Conservation (phyloP, 805 yeast species). For the Saccharomycopsis sp. region DNA sequence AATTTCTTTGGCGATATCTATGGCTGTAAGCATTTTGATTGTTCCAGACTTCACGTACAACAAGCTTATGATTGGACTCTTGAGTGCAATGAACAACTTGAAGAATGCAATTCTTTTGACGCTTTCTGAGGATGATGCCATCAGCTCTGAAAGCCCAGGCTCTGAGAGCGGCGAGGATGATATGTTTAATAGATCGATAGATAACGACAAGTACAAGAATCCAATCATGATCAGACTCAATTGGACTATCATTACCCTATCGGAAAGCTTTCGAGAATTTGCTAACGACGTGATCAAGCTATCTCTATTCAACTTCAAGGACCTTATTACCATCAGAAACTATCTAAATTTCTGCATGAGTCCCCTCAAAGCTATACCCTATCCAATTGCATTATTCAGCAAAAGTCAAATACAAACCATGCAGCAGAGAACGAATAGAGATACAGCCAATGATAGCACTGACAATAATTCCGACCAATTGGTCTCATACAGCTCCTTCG, state of each 20-base stretch:
- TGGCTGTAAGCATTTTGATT: neutral
- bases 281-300: slow-evolving; percentile 33
- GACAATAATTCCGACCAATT: neutral
- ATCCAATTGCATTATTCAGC: slow-evolving; percentile 23
- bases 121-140: neutral
- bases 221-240: slow-evolving; percentile 27
- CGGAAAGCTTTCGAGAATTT: slow-evolving; percentile 39
- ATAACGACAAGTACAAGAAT: slow-evolving; percentile 5
- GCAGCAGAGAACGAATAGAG: neutral
- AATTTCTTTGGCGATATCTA: slow-evolving; percentile 1
- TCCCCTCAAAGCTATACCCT: slow-evolving; percentile 37
- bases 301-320: slow-evolving; percentile 29
- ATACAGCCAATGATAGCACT: neutral
- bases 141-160: neutral
- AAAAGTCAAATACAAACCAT: slow-evolving; percentile 18
- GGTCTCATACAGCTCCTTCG: neutral
- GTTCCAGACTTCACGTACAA: slow-evolving; percentile 5
- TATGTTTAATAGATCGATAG: neutral
- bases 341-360: slow-evolving; percentile 34
- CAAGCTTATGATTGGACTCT: neutral
- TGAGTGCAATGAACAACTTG: neutral
- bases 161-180: neutral
- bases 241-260: slow-evolving; percentile 28
- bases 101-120: neutral
- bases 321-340: slow-evolving; percentile 35